Percentiles rank a stretch among this genome's conserved stretches.
Evolutionary conservation across 2,329 filamentous ascomycete genomes (phyloP).

Genomic region (Penicillium sp.): DNA sequence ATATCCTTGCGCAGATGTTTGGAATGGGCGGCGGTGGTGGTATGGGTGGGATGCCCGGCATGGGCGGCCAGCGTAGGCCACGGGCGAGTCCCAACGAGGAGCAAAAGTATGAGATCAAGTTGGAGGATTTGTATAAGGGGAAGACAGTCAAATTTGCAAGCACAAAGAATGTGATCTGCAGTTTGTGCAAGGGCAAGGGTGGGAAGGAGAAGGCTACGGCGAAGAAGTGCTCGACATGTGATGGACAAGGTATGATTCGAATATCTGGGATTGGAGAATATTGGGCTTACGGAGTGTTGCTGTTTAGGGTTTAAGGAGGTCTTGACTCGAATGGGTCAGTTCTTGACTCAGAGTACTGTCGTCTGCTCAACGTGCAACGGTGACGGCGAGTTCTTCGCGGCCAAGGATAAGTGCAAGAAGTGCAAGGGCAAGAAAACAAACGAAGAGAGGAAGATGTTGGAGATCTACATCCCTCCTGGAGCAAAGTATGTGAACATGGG

Average conservation of each 20-base stretch:
- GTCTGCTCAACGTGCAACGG: slow-evolving; percentile 84
- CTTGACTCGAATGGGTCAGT: slow-evolving; percentile 82
- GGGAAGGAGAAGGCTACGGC: slow-evolving; percentile 92
- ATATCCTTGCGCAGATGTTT: slow-evolving; percentile 93
- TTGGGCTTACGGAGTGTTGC: slow-evolving; percentile 8
- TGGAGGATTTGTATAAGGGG: slow-evolving; percentile 97
- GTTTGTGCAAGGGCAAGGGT: slow-evolving; percentile 83
- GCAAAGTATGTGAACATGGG: slow-evolving; percentile 59
- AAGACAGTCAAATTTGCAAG: slow-evolving; percentile 97
- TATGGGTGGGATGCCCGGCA: slow-evolving; percentile 45
- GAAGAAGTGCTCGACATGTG: slow-evolving; percentile 80
- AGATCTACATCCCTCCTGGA: slow-evolving; percentile 93
- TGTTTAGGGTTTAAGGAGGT: slow-evolving; percentile 69
- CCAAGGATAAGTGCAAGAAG: slow-evolving; percentile 98
- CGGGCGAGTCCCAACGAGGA: slow-evolving; percentile 82
- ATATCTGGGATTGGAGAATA: background rate
- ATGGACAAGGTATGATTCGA: slow-evolving; percentile 66
- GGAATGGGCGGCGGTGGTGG: slow-evolving; percentile 63
- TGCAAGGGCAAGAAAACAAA: slow-evolving; percentile 92
- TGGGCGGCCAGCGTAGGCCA: slow-evolving; percentile 45
- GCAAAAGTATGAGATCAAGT: slow-evolving; percentile 84
- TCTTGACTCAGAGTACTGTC: slow-evolving; percentile 79
- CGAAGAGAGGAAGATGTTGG: slow-evolving; percentile 89
- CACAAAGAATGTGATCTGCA: slow-evolving; percentile 91
- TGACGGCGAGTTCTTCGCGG: slow-evolving; percentile 84